Conservation (phyloP, 805 yeast species). For the Wickerhamiella occidentalis region DNA sequence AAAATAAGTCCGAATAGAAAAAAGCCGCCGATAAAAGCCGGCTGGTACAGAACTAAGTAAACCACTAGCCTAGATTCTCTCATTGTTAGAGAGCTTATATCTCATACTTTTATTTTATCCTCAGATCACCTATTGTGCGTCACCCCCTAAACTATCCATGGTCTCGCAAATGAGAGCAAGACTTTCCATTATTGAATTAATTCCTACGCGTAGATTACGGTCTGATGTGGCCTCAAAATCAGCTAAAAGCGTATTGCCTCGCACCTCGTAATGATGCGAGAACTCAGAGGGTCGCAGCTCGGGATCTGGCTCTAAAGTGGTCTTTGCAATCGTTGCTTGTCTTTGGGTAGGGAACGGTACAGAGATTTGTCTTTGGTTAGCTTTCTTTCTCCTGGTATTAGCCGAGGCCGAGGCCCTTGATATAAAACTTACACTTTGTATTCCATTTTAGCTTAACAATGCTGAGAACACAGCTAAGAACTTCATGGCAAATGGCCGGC, state of each 20-base stretch:
- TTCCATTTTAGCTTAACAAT: not conserved
- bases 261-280: constrained; percentile 33
- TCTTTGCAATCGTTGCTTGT: constrained; percentile 54
- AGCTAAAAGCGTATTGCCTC: constrained; percentile 24
- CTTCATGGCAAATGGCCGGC: not conserved
- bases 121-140: no score
- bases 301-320: constrained; percentile 66
- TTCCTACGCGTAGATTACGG: constrained; percentile 70
- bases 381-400: not conserved
- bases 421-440: constrained; percentile 1
- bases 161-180: constrained; percentile 69
- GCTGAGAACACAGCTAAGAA: not conserved
- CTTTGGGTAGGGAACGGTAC: constrained; percentile 50
- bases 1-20: no score
- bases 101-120: no score
- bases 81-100: no score
- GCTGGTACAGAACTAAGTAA: no score
- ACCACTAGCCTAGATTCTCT: no score
- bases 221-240: constrained; percentile 34
- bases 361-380: constrained; percentile 8
- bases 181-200: constrained; percentile 66
- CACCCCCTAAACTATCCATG: constrained; percentile 34
- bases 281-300: constrained; percentile 62
- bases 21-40: no score
- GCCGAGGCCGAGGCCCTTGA: not conserved